Conservation (phyloP, 2,329 filamentous ascomycete genomes). For the Phyllosticta paracitricarpa region DNA sequence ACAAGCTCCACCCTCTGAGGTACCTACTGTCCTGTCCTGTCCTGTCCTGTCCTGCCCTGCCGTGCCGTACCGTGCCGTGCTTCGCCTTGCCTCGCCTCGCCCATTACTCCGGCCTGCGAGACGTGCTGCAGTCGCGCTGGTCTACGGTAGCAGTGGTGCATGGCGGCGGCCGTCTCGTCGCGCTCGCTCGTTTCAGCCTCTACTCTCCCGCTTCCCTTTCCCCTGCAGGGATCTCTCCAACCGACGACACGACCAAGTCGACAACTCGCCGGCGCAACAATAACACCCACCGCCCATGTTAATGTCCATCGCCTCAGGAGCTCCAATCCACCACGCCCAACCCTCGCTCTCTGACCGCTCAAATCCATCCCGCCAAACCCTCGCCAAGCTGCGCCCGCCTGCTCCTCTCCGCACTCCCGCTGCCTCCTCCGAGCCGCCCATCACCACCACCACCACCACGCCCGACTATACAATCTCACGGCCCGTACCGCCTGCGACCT, state of each 20-base stretch:
- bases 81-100: not conserved
- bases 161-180: constrained; percentile 9
- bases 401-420: not conserved
- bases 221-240: constrained; percentile 9
- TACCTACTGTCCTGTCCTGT: not conserved
- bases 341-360: not conserved
- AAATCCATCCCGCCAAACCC: not conserved
- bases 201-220: constrained; percentile 8
- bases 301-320: constrained; percentile 3
- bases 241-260: not conserved
- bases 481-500: not conserved
- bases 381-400: not conserved
- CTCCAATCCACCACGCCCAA: not conserved
- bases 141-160: constrained; percentile 4
- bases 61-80: not conserved
- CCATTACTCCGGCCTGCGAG: not conserved
- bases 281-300: constrained; percentile 3
- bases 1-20: no score
- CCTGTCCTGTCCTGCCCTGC: not conserved
- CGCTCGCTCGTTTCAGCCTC: constrained; percentile 10
- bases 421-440: not conserved
- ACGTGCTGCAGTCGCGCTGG: not conserved
- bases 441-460: not conserved
- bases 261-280: constrained; percentile 1
- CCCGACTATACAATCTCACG: not conserved